Evolutionary conservation across 345 rosid genomes (phyloP), one percentile per base, ranked within the genome.

Genomic region (Sapria himalayana): DNA sequence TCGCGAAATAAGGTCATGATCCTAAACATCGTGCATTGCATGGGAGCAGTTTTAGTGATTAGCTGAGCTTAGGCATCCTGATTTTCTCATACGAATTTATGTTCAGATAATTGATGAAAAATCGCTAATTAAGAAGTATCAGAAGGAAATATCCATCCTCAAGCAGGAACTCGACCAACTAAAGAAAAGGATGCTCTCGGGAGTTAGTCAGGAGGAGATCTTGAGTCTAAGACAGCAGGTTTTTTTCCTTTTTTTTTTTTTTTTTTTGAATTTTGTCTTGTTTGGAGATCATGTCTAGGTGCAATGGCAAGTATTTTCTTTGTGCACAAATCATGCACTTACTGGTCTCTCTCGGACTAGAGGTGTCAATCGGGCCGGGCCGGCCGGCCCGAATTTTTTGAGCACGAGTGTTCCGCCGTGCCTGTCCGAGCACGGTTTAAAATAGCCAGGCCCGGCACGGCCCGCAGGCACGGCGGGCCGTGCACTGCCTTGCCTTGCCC

Each of bases 1-100:
- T 84, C 94, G 29, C 89, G 99, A 33, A 91, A 91, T 58, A 78
- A 77, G 96, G 99, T 91, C n/a, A n/a, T n/a, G n/a, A n/a, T n/a
- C n/a, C n/a, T n/a, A n/a, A n/a, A n/a, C n/a, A n/a, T n/a, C n/a
- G n/a, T n/a, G n/a, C n/a, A n/a, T n/a, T n/a, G n/a, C n/a, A n/a
- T n/a, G n/a, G n/a, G n/a, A n/a, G n/a, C n/a, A n/a, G n/a, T n/a
- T n/a, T n/a, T n/a, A n/a, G n/a, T n/a, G n/a, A 20, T 14, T 1
- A 19, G 17, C 15, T 39, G 31, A 38, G 42, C 38, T 46, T 33
- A 45, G 43, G 10, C 12, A 36, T 16, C 4, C 5, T 27, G 48
- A 40, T 19, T 54, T 25, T 46, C 23, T 49, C 46, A 48, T 13
- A 43, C 43, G 9, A 20, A 9, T 38, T 23, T 22, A 33, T 22